phyloP scores from a whole-genome alignment of 148 eudicot species.

The Cornus controversa region DNA sequence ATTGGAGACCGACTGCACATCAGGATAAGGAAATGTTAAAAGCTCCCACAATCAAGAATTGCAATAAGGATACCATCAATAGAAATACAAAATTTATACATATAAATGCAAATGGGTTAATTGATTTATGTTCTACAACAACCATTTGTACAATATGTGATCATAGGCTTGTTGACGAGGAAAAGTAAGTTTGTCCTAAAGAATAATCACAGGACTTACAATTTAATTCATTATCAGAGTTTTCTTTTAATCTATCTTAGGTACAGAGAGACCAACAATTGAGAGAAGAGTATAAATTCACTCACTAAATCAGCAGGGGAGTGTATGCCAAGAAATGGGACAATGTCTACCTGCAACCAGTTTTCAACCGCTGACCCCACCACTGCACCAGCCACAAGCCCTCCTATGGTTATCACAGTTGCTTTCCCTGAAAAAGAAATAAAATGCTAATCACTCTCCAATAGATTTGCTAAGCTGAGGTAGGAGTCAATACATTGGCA shows the following conservation, averaged over 20 bases:
- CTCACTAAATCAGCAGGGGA: constrained; percentile 87
- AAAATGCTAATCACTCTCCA: constrained; percentile 4
- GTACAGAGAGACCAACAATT: constrained; percentile 81
- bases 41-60: no score
- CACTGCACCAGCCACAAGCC: constrained; percentile 86
- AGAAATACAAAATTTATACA: not conserved
- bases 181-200: constrained; percentile 31
- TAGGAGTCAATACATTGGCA: not conserved
- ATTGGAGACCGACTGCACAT: no score
- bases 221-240: constrained; percentile 10
- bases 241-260: constrained; percentile 51
- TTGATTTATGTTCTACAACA: constrained; percentile 26
- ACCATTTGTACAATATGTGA: constrained; percentile 57
- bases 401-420: constrained; percentile 79
- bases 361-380: constrained; percentile 95
- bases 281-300: constrained; percentile 86
- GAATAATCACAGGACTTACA: constrained; percentile 29
- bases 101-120: constrained; percentile 14
- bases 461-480: not conserved
- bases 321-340: constrained; percentile 87
- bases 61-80: not conserved
- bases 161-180: constrained; percentile 37
- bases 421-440: constrained; percentile 73
- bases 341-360: constrained; percentile 98
- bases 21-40: no score